Conservation (phyloP, 768 basidiomycete genomes). For the Serendipita sp. region DNA sequence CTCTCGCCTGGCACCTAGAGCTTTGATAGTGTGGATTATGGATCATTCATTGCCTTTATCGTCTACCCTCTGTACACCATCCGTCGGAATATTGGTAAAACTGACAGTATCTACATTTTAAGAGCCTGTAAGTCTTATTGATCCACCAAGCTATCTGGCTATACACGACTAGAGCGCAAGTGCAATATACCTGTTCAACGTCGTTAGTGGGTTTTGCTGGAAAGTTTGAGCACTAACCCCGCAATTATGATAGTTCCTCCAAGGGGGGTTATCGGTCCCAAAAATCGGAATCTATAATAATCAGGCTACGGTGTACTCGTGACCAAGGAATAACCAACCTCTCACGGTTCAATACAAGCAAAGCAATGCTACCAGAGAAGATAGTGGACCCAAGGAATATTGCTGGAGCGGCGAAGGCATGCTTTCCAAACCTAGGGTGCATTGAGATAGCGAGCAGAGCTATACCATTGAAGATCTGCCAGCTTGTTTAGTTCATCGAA, state of each 20-base stretch:
- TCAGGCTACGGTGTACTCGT: not conserved
- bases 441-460: constrained; percentile 43
- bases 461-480: constrained; percentile 52
- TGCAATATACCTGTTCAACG: constrained; percentile 31
- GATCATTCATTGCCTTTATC: too few species aligned
- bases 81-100: too few species aligned
- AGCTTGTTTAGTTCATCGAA: not conserved
- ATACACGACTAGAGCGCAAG: constrained; percentile 26
- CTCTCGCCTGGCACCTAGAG: too few species aligned
- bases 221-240: constrained; percentile 30
- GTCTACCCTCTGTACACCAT: too few species aligned
- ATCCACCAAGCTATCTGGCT: too few species aligned
- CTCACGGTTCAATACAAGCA: constrained; percentile 33
- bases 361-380: constrained; percentile 49
- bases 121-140: too few species aligned
- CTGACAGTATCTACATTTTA: too few species aligned
- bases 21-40: too few species aligned
- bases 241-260: constrained; percentile 49
- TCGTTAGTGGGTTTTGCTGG: constrained; percentile 3
- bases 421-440: constrained; percentile 41
- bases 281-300: constrained; percentile 25
- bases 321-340: constrained; percentile 18
- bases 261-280: constrained; percentile 53
- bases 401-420: constrained; percentile 51
- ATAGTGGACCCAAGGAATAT: constrained; percentile 38